Percentiles rank a stretch among this genome's conserved stretches.
phyloP scores from a whole-genome alignment of 2,329 filamentous ascomycete genomes.

The Colletotrichum melonis region DNA sequence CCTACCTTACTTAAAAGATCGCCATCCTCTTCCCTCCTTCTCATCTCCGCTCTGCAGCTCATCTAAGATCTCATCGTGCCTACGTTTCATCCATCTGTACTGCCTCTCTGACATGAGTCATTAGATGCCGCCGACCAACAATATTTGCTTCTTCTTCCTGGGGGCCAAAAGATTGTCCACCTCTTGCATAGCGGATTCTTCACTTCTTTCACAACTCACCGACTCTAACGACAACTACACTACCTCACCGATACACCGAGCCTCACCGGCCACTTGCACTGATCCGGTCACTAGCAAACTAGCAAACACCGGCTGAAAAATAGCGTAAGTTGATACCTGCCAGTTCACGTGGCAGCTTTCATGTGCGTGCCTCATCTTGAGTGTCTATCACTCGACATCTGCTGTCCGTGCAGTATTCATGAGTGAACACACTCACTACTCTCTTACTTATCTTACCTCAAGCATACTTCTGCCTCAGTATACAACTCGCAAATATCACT shows the following conservation, averaged over 20 bases:
- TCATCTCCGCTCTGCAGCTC: background rate
- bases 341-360: background rate
- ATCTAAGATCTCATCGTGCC: background rate
- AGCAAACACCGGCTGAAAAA: background rate
- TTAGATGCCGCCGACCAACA: background rate
- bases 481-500: background rate
- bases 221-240: background rate
- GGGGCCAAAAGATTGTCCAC: background rate
- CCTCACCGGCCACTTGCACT: background rate
- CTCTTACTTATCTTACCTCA: background rate
- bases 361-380: background rate
- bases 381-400: background rate
- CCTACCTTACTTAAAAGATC: conserved; percentile 12
- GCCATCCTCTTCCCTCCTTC: background rate
- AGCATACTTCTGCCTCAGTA: background rate
- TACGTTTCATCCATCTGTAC: background rate
- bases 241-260: background rate
- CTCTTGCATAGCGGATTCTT: background rate
- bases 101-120: background rate
- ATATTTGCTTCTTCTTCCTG: background rate
- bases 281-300: background rate
- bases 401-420: background rate
- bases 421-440: background rate
- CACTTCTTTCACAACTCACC: background rate
- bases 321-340: background rate